Evolutionary conservation across 495 filamentous ascomycete species (phyloP).

Genomic region (Pseudotulostoma volvatum): DNA sequence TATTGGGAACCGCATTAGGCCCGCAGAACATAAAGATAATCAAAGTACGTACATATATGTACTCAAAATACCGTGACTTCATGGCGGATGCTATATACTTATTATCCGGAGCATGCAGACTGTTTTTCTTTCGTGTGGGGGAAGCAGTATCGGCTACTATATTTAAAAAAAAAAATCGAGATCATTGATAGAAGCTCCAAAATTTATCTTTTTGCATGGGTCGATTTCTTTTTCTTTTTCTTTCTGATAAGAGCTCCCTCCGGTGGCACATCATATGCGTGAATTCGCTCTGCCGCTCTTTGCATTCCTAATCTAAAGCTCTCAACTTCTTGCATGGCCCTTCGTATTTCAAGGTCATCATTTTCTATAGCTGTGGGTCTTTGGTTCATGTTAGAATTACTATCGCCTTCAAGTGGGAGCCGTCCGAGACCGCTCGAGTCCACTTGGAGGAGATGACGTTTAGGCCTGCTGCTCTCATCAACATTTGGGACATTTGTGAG

Average conservation of each 20-base stretch:
- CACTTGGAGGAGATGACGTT: slow-evolving; percentile 54
- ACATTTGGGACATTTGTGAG: slow-evolving; percentile 4
- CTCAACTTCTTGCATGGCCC: slow-evolving; percentile 76
- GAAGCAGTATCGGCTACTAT: too few species aligned
- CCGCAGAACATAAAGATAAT: too few species aligned
- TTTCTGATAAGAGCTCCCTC: slow-evolving; percentile 65
- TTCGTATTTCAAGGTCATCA: slow-evolving; percentile 69
- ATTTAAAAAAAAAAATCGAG: too few species aligned
- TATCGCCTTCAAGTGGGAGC: slow-evolving; percentile 39
- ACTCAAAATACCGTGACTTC: too few species aligned
- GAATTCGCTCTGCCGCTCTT: slow-evolving; percentile 65
- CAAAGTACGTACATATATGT: too few species aligned
- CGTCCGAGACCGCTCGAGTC: slow-evolving; percentile 64
- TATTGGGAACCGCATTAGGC: too few species aligned
- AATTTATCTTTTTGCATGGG: too few species aligned
- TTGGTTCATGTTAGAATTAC: slow-evolving; percentile 2
- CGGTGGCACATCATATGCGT: slow-evolving; percentile 48
- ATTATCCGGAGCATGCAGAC: too few species aligned
- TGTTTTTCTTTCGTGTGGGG: too few species aligned
- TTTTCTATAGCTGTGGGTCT: slow-evolving; percentile 20
- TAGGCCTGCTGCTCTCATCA: slow-evolving; percentile 22
- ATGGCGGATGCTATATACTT: too few species aligned
- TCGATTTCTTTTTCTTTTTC: too few species aligned
- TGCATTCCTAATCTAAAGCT: slow-evolving; percentile 79
- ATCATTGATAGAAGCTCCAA: too few species aligned